Percentiles rank a stretch among this genome's conserved stretches.
Conservation (phyloP, 768 basidiomycete genomes). For the Leccinum truebloodii region DNA sequence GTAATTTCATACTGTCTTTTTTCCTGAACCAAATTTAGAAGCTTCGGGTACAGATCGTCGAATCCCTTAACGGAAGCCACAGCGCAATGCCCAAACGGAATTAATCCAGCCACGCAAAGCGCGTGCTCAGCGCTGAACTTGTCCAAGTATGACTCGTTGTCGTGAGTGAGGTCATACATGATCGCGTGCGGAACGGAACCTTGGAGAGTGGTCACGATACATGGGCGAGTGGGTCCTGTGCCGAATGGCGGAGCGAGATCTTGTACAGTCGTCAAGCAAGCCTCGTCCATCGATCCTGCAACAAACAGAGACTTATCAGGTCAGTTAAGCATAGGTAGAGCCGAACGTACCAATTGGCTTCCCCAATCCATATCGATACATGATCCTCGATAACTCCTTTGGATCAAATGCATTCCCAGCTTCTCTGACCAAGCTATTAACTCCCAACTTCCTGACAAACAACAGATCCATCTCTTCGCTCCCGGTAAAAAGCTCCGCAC, state of each 20-base stretch:
- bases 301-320: neutral
- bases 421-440: constrained; percentile 94
- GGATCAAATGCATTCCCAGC: constrained; percentile 90
- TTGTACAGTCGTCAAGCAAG: constrained; percentile 74
- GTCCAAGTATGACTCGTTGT: constrained; percentile 89
- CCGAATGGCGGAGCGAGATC: constrained; percentile 83
- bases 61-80: constrained; percentile 96
- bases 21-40: constrained; percentile 88
- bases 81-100: constrained; percentile 85
- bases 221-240: constrained; percentile 73
- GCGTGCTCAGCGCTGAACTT: constrained; percentile 95
- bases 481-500: constrained; percentile 96
- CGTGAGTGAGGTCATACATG: constrained; percentile 95
- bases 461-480: constrained; percentile 90
- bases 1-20: constrained; percentile 76
- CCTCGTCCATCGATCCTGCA: constrained; percentile 89
- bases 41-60: constrained; percentile 94
- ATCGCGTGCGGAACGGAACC: constrained; percentile 92
- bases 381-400: constrained; percentile 85
- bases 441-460: constrained; percentile 89
- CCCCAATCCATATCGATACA: constrained; percentile 88
- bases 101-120: constrained; percentile 91
- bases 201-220: constrained; percentile 74
- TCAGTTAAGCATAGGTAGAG: neutral
- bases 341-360: constrained; percentile 80